phyloP scores from a whole-genome alignment of 2,329 filamentous ascomycete genomes.

The Fusarium buxicola region DNA sequence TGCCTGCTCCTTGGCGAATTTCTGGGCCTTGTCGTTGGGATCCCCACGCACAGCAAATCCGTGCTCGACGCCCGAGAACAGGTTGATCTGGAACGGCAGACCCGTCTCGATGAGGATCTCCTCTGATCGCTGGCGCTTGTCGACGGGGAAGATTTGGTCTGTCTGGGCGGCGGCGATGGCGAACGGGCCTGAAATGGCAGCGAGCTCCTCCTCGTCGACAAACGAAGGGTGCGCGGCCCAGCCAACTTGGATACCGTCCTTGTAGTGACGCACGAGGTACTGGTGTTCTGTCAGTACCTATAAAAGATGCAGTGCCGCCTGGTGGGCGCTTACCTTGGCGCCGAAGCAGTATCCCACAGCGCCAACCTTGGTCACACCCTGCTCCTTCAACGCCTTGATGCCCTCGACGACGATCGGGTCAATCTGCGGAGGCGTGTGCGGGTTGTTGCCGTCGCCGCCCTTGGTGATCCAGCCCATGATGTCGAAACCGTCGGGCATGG shows the following conservation, averaged over 20 bases:
- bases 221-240: constrained; percentile 75
- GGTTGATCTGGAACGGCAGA: constrained; percentile 73
- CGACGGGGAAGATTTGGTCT: constrained; percentile 68
- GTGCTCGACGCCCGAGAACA: constrained; percentile 77
- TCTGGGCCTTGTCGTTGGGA: constrained; percentile 59
- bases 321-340: constrained; percentile 62
- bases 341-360: constrained; percentile 75
- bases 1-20: constrained; percentile 82
- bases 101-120: constrained; percentile 65
- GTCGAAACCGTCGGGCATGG: constrained; percentile 46
- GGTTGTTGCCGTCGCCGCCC: constrained; percentile 62
- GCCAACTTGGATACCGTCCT: constrained; percentile 65
- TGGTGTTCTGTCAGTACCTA: constrained; percentile 43
- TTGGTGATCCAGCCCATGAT: constrained; percentile 51
- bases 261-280: constrained; percentile 77
- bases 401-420: constrained; percentile 51
- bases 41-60: constrained; percentile 81
- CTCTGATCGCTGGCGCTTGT: constrained; percentile 68
- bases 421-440: constrained; percentile 49
- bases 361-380: constrained; percentile 65
- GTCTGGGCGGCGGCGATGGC: constrained; percentile 73
- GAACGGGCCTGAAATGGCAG: constrained; percentile 66
- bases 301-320: accelerated
- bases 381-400: constrained; percentile 66
- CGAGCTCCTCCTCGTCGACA: constrained; percentile 69